Evolutionary conservation across 495 filamentous ascomycete genomes (phyloP).

Genomic region (Hyphodiscus hymeniophilus): DNA sequence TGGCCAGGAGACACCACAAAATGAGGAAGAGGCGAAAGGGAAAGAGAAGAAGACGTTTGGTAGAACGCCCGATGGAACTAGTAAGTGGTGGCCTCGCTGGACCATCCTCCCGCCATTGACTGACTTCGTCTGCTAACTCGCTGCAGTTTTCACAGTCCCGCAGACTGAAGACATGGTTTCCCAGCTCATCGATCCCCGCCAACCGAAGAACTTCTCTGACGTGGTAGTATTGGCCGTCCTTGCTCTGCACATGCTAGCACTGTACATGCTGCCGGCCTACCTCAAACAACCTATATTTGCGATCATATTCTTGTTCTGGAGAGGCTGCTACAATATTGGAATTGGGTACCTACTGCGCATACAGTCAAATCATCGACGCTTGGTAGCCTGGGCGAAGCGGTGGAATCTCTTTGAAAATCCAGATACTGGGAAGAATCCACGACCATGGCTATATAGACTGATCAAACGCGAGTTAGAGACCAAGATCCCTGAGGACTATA

Average conservation of each 20-base stretch:
- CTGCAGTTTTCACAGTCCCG: slow-evolving; percentile 85
- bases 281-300: slow-evolving; percentile 70
- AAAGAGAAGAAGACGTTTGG: slow-evolving; percentile 75
- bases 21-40: slow-evolving; percentile 19
- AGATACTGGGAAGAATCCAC: slow-evolving; percentile 66
- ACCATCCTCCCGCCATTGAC: not conserved
- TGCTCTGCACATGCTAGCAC: slow-evolving; percentile 58
- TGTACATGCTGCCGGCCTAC: slow-evolving; percentile 60
- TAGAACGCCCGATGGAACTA: slow-evolving; percentile 79
- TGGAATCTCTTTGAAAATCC: slow-evolving; percentile 81
- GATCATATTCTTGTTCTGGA: slow-evolving; percentile 82
- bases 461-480: slow-evolving; percentile 85
- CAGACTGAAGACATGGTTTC: slow-evolving; percentile 99
- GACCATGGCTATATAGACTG: slow-evolving; percentile 70
- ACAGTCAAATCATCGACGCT: slow-evolving; percentile 79
- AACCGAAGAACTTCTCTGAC: slow-evolving; percentile 93
- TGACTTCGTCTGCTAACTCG: slow-evolving; percentile 2
- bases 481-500: slow-evolving; percentile 90
- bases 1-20: slow-evolving; percentile 17
- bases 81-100: slow-evolving; percentile 43
- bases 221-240: slow-evolving; percentile 73
- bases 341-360: slow-evolving; percentile 84
- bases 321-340: slow-evolving; percentile 82
- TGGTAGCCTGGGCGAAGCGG: slow-evolving; percentile 83
- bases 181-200: slow-evolving; percentile 85